Conservation (phyloP, 1,139 yeast genomes). For the Candida labiduridarum region DNA sequence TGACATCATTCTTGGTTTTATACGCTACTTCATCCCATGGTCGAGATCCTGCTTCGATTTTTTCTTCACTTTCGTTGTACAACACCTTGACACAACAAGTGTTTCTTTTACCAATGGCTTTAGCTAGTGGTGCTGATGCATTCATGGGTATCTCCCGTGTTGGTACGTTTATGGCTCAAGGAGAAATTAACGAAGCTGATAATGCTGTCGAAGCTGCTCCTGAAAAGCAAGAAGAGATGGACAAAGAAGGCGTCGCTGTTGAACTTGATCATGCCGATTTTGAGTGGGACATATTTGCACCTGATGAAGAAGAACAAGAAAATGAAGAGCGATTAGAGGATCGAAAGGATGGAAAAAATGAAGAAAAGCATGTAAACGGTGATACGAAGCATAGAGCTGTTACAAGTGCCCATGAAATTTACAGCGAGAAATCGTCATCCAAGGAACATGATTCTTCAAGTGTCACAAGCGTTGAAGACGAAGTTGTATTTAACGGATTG, state of each 20-base stretch:
- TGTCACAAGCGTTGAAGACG: slow-evolving; percentile 8
- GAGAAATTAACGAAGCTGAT: slow-evolving; percentile 23
- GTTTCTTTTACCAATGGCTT: slow-evolving; percentile 70
- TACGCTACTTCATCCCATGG: slow-evolving; percentile 49
- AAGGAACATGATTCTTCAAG: slow-evolving; percentile 10
- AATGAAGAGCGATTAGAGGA: slow-evolving; percentile 10
- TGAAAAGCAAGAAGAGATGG: slow-evolving; percentile 26
- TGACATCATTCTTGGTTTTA: slow-evolving; percentile 72
- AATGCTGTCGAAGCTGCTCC: slow-evolving; percentile 23
- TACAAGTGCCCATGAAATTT: slow-evolving; percentile 1
- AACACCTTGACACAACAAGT: slow-evolving; percentile 55
- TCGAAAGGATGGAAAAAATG: slow-evolving; percentile 13
- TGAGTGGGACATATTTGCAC: slow-evolving; percentile 62
- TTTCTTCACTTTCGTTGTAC: slow-evolving; percentile 78
- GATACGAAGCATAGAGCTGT: slow-evolving; percentile 6
- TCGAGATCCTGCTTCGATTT: slow-evolving; percentile 69
- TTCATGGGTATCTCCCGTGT: slow-evolving; percentile 62
- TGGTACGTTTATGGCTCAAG: slow-evolving; percentile 48
- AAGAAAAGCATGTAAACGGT: slow-evolving; percentile 2
- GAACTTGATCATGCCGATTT: slow-evolving; percentile 56
- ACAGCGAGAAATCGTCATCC: slow-evolving; percentile 10
- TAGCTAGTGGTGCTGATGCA: slow-evolving; percentile 73
- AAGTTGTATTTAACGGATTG: slow-evolving; percentile 16
- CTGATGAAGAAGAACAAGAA: slow-evolving; percentile 20
- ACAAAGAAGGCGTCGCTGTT: slow-evolving; percentile 39